Conservation (phyloP, 163 green algal species). For the Trebouxiophyceae sp. region DNA sequence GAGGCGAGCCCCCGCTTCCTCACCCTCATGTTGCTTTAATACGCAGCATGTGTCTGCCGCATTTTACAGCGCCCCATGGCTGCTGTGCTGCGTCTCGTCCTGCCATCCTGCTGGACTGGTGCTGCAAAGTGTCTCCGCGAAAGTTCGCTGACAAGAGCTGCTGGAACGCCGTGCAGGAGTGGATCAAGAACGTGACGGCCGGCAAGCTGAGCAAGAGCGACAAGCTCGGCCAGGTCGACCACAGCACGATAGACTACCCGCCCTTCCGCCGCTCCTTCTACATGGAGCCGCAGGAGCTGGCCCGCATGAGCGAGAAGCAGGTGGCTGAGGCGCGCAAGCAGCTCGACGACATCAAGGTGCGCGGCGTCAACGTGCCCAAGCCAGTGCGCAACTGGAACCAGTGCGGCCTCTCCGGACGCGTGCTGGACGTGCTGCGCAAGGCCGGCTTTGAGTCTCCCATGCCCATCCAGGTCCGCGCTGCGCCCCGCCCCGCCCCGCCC, state of each 20-base stretch:
- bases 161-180: slow-evolving; percentile 39
- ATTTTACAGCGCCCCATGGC: too few relatives aligned
- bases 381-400: slow-evolving; percentile 88
- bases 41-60: too few relatives aligned
- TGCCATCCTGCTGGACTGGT: too few relatives aligned
- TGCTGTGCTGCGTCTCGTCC: too few relatives aligned
- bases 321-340: slow-evolving; percentile 64
- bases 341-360: slow-evolving; percentile 82
- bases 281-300: slow-evolving; percentile 79
- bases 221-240: slow-evolving; percentile 75
- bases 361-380: slow-evolving; percentile 79
- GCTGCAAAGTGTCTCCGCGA: too few relatives aligned
- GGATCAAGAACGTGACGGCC: slow-evolving; percentile 48
- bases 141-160: too few relatives aligned
- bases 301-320: slow-evolving; percentile 63
- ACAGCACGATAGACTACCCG: slow-evolving; percentile 73
- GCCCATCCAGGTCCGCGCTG: slow-evolving; percentile 66
- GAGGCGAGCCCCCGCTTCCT: too few relatives aligned
- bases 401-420: slow-evolving; percentile 40
- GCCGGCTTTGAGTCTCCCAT: slow-evolving; percentile 75
- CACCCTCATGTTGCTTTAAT: too few relatives aligned
- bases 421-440: slow-evolving; percentile 71
- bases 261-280: slow-evolving; percentile 91
- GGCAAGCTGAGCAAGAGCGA: slow-evolving; percentile 87
- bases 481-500: not conserved